phyloP scores from a whole-genome alignment of 2,329 filamentous ascomycete genomes.

The Macrophomina tecta region DNA sequence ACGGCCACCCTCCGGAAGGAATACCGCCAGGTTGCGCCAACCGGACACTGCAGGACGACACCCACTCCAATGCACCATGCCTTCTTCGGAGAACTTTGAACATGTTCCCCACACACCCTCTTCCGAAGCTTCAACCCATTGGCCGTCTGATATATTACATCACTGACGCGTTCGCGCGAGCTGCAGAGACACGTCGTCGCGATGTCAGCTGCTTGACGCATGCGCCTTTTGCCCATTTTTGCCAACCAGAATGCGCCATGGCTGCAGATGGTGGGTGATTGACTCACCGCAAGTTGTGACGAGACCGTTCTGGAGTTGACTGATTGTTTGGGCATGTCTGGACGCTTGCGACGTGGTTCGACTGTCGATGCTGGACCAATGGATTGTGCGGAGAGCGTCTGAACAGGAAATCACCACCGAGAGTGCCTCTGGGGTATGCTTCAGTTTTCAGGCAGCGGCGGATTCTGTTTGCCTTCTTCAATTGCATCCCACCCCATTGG shows the following conservation, averaged over 20 bases:
- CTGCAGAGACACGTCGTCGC: conserved; percentile 10
- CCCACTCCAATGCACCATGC: not conserved
- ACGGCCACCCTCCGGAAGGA: not conserved
- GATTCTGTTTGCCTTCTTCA: too few relatives aligned
- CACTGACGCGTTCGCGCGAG: not conserved
- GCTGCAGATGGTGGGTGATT: not conserved
- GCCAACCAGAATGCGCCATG: not conserved
- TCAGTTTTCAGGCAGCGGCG: too few relatives aligned
- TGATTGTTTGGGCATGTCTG: too few relatives aligned
- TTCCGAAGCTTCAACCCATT: not conserved
- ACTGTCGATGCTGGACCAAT: too few relatives aligned
- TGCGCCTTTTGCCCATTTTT: not conserved
- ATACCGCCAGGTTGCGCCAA: not conserved
- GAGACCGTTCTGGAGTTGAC: too few relatives aligned
- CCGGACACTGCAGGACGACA: not conserved
- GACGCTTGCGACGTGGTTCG: too few relatives aligned
- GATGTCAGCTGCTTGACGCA: not conserved
- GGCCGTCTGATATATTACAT: not conserved
- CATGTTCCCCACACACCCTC: not conserved
- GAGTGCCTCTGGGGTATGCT: too few relatives aligned
- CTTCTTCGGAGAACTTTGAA: not conserved
- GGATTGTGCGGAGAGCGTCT: too few relatives aligned
- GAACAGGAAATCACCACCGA: too few relatives aligned
- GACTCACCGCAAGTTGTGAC: not conserved
- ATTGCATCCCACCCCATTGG: too few relatives aligned